Evolutionary conservation across 495 filamentous ascomycete species (phyloP).

Genomic region (Eremomyces bilateralis): DNA sequence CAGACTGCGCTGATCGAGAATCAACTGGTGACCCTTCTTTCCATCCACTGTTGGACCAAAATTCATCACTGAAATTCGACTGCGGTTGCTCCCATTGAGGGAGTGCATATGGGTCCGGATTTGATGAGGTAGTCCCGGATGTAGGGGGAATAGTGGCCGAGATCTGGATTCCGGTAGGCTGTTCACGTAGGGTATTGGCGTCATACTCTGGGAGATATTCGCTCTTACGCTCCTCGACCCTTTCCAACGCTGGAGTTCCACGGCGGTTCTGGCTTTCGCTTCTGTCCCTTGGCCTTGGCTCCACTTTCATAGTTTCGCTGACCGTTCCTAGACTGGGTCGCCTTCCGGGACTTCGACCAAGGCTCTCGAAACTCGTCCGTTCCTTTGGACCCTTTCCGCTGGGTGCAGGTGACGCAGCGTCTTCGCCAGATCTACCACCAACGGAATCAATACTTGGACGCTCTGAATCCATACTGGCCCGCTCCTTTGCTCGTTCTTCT

Average conservation of each 20-base stretch:
- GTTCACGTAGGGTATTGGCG: not conserved
- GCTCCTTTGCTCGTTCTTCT: constrained; percentile 38
- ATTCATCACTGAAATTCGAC: constrained; percentile 13
- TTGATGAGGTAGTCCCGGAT: not conserved
- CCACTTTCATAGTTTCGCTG: no score
- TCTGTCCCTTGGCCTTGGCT: no score
- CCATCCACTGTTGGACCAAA: constrained; percentile 9
- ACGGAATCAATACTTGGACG: constrained; percentile 18
- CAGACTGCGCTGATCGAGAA: not conserved
- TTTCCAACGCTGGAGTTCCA: no score
- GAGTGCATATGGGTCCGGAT: constrained; percentile 1
- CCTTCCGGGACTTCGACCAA: no score
- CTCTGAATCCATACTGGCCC: constrained; percentile 29
- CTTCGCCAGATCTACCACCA: constrained; percentile 3
- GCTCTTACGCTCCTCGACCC: constrained; percentile 38
- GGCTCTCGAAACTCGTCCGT: constrained; percentile 10
- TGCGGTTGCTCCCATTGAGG: constrained; percentile 6
- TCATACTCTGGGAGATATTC: constrained; percentile 19
- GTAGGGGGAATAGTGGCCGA: no score
- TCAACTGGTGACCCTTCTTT: no score
- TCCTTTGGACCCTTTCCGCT: no score
- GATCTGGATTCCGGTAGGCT: no score
- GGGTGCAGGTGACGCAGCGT: constrained; percentile 4
- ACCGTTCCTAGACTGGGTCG: no score
- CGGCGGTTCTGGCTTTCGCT: no score